Base-by-base conservation (phyloP, 2,329 filamentous ascomycete genomes). In the Blumeriella jaapii region DNA sequence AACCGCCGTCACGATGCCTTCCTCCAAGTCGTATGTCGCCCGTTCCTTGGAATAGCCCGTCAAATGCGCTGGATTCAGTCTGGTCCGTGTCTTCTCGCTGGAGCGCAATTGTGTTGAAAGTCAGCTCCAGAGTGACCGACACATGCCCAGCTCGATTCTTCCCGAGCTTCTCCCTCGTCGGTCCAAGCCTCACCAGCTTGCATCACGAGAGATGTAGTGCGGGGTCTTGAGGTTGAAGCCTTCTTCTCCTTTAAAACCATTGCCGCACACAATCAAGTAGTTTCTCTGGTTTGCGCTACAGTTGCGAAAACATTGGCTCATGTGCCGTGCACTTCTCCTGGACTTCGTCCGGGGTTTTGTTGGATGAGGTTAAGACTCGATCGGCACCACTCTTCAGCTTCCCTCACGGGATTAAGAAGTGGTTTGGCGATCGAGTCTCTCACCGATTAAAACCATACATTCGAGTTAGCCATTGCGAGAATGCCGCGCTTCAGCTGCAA, bases 401-500 rank as follows among this genome's bases (percentile, higher is more conserved):
- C 35, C 25, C 39, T 43, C 14, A 25, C 43, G 37, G 44, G 38
- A 40, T 44, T 35, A 50, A 41, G 48, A 34, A 50, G 46, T 43
- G 44, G 49, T 44, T 38, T 31, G 13, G 52, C 41, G 41, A 18
- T 29, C 41, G 37, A 40, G 31, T 45, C 54, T 54, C 73, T 84
- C 82, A 85, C 77, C 66, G 77, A 85, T 81, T 51, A 87, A 89
- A 86, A 67, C 45, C 47, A 82, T 54, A 64, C 62, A 64, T 66
- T 82, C 81, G 83, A 87, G 82, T 87, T 68, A 76, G 73, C 74
- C 79, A 82, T 44, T 74, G 76, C 66, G 79, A 87, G 82, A 91
- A 91, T 89, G 82, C 78, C 75, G 83, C 82, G 65, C 69, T 78
- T 68, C 72, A 78, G 81, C 82, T 79, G 81, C 85, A 93, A 67